A percentile compares a stretch with the other conserved stretches of the same genome.
Conservation (phyloP, 257 asterid genomes). For the Forsythia viridissima region DNA sequence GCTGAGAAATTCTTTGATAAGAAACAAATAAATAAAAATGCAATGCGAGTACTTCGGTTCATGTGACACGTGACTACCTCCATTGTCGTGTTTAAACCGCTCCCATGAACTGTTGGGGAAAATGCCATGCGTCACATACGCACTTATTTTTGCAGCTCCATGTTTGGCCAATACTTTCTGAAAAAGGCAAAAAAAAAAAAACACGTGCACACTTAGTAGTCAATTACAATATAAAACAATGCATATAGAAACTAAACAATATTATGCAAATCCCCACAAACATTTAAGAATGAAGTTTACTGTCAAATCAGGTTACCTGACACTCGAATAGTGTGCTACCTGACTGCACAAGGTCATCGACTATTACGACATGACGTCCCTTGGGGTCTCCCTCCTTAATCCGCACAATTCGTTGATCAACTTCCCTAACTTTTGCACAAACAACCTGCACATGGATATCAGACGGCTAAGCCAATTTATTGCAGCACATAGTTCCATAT, state of each 20-base stretch:
- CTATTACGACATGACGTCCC: slow-evolving; percentile 96
- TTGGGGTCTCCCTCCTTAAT: slow-evolving; percentile 88
- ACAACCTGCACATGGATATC: slow-evolving; percentile 58
- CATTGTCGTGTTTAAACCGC: slow-evolving; percentile 75
- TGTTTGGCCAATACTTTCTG: slow-evolving; percentile 96
- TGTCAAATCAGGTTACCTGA: slow-evolving; percentile 53
- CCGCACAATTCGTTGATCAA: slow-evolving; percentile 82
- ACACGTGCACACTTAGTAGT: neutral
- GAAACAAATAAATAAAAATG: neutral
- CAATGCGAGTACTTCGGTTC: neutral
- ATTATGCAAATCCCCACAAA: neutral
- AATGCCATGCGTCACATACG: slow-evolving; percentile 94
- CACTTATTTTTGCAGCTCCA: slow-evolving; percentile 86
- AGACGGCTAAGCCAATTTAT: slow-evolving; percentile 18
- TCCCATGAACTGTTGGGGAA: slow-evolving; percentile 95
- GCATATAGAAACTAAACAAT: neutral
- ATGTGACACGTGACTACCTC: slow-evolving; percentile 50
- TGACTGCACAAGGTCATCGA: slow-evolving; percentile 97
- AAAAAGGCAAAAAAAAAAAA: neutral
- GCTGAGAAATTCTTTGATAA: no score
- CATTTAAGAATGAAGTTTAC: neutral
- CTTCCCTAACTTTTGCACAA: slow-evolving; percentile 98
- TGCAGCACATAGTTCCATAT: neutral
- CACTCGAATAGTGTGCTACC: slow-evolving; percentile 91
- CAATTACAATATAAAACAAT: neutral